Base-by-base conservation (phyloP, 768 basidiomycete species). In the Serendipita vermifera region DNA sequence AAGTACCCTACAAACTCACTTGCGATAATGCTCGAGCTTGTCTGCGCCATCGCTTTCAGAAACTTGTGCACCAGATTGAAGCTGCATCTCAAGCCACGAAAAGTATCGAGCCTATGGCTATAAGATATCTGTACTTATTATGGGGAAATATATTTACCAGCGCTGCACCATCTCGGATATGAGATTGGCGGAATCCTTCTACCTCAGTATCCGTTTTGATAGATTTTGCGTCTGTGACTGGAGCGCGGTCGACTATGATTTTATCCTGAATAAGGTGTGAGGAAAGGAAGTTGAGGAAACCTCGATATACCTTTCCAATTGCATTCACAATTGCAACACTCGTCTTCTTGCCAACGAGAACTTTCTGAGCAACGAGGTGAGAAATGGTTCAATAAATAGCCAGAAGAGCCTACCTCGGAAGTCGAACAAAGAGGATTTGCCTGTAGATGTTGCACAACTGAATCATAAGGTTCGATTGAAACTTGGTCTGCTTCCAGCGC, bases 141-240 rank as follows among this genome's bases (percentile, higher is more conserved):
- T n/a, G n/a, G n/a, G 9, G 17, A 6, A 26, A 41, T 14, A 24
- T 13, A 43, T 64, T 22, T 39, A 72, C 69, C 43, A 98, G 73
- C 0, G 93, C 93, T 1, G 77, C 81, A 0, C 94, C 92, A 67
- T 98, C 94, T 7, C 93, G 78, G 29, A 94, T 80, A 64, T 99
- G 90, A 54, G 77, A 78, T 63, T 85, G 80, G 14, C 92, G 77
- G 75, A 97, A 97, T 0, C 94, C 94, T 64, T 85, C 85, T 11
- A 93, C 69, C 64, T 99, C 94, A 0, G 77, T 79, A 3, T 66
- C 68, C 61, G 88, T 90, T 70, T 91, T 91, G 63, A 89, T 79
- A 1, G 88, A 68, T 66, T 91, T 91, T 63, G 87, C 67, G 55
- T 87, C 83, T 6, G 83, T 80, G 14, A 93, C 72, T 3, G 87